These are phyloP conservation scores for Tritrichomonas foetus DNA, from an alignment of 208 protist species.

Conservation along the genomic window DNA sequence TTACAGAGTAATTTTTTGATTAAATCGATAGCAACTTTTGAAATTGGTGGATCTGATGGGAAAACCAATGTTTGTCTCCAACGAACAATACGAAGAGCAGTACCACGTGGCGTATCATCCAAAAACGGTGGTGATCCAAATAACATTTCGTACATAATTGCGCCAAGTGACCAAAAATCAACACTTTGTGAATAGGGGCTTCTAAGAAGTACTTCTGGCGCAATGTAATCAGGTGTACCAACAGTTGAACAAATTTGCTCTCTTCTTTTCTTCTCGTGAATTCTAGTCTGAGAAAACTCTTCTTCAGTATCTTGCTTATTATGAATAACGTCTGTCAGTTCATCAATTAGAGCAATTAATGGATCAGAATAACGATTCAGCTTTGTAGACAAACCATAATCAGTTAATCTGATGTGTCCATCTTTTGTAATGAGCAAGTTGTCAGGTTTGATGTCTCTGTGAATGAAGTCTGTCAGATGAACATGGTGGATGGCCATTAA, in stretches of 20 bases:
- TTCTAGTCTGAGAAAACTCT: no score
- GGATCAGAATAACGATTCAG: neutral
- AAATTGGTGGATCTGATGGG: neutral
- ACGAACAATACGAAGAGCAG: neutral
- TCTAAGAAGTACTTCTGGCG: constrained; percentile 63
- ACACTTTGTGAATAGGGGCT: constrained; percentile 62
- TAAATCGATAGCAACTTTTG: neutral
- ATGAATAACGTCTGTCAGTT: neutral
- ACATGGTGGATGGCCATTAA: constrained; percentile 61
- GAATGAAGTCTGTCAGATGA: constrained; percentile 61
- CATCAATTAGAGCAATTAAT: neutral
- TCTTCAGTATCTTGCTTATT: neutral
- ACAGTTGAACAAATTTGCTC: constrained; percentile 57
- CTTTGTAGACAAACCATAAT: constrained; percentile 52
- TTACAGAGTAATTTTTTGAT: constrained; percentile 29
- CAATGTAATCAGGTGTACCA: constrained; percentile 70
- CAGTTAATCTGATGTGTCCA: constrained; percentile 57
- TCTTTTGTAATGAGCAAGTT: constrained; percentile 47
- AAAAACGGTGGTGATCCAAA: constrained; percentile 51
- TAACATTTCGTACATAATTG: no score
- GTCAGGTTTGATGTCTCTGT: constrained; percentile 57
- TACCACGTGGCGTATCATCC: neutral
- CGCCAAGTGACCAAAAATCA: constrained; percentile 68
- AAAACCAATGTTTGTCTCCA: neutral
- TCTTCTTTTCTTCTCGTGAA: neutral